Percentiles rank a stretch among this genome's conserved stretches.
Evolutionary conservation across 176 grass and related monocot genomes (phyloP).

Genomic region (Canna indica): DNA sequence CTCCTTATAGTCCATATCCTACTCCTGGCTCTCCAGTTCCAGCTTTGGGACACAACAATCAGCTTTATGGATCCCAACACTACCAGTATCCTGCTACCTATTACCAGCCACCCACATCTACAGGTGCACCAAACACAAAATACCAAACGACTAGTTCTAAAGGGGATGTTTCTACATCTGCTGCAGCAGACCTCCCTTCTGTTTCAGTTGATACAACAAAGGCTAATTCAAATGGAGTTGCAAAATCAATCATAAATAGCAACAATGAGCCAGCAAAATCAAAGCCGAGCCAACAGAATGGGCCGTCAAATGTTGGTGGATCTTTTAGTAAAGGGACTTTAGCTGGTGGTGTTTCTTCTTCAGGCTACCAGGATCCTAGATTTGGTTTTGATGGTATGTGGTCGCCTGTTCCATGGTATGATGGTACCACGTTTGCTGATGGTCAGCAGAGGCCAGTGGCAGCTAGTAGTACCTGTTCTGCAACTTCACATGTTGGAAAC

Average conservation of each 20-base stretch:
- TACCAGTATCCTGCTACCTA: slow-evolving; percentile 28
- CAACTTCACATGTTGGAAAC: neutral
- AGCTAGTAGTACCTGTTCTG: slow-evolving; percentile 3
- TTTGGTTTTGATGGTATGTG: slow-evolving; percentile 21
- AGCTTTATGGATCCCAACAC: slow-evolving; percentile 54
- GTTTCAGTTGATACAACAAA: neutral
- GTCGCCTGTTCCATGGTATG: slow-evolving; percentile 20
- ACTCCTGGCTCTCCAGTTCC: slow-evolving; percentile 30
- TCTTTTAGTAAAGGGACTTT: neutral
- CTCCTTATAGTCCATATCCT: slow-evolving; percentile 42
- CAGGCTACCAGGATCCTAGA: slow-evolving; percentile 11
- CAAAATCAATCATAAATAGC: neutral
- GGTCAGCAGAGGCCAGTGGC: slow-evolving; percentile 4
- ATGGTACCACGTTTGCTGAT: slow-evolving; percentile 11
- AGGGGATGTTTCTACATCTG: slow-evolving; percentile 10
- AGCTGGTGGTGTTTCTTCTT: slow-evolving; percentile 8
- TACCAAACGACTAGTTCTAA: neutral
- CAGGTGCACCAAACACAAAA: neutral
- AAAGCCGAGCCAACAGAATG: slow-evolving; percentile 12
- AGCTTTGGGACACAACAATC: slow-evolving; percentile 40
- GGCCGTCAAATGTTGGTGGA: neutral
- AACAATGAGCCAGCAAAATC: neutral
- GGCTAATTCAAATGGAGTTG: neutral
- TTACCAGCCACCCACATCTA: neutral
- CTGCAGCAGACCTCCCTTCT: slow-evolving; percentile 9